These are phyloP conservation scores for Conticribra guillardii DNA, from an alignment of 108 stramenopile genomes.

Conservation along the genomic window DNA sequence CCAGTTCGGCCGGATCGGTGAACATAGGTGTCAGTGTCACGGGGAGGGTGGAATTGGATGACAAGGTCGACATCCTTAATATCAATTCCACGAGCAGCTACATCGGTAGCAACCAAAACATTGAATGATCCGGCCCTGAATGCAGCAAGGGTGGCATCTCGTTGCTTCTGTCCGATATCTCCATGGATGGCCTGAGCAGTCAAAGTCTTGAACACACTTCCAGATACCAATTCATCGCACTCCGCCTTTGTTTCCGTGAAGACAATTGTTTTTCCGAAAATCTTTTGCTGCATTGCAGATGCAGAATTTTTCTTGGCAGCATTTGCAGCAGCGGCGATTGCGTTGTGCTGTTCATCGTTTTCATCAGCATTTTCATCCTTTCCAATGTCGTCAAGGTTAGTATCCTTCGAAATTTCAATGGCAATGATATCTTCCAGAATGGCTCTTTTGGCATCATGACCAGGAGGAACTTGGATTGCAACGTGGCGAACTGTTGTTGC, in stretches of 20 bases:
- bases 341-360: slow-evolving; percentile 73
- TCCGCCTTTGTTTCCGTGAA: slow-evolving; percentile 97
- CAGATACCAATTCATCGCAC: slow-evolving; percentile 91
- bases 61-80: slow-evolving; percentile 97
- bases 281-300: slow-evolving; percentile 88
- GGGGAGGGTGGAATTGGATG: slow-evolving; percentile 93
- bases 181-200: slow-evolving; percentile 97
- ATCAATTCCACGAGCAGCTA: slow-evolving; percentile 99
- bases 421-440: slow-evolving; percentile 90
- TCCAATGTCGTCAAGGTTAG: slow-evolving; percentile 33
- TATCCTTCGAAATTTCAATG: slow-evolving; percentile 89
- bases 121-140: slow-evolving; percentile 95
- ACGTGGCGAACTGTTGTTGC: slow-evolving; percentile 95
- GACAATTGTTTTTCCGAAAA: slow-evolving; percentile 97
- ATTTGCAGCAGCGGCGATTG: slow-evolving; percentile 88
- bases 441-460: slow-evolving; percentile 74
- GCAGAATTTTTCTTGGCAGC: slow-evolving; percentile 65
- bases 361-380: slow-evolving; percentile 46
- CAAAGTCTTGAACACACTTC: slow-evolving; percentile 86
- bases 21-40: slow-evolving; percentile 94
- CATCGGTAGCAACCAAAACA: slow-evolving; percentile 99
- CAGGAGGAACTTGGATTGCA: slow-evolving; percentile 92
- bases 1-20: slow-evolving; percentile 99
- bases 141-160: slow-evolving; percentile 94
- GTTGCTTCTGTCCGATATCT: slow-evolving; percentile 99